Conservation (phyloP, 805 yeast genomes). For the Saturnispora bothae region DNA sequence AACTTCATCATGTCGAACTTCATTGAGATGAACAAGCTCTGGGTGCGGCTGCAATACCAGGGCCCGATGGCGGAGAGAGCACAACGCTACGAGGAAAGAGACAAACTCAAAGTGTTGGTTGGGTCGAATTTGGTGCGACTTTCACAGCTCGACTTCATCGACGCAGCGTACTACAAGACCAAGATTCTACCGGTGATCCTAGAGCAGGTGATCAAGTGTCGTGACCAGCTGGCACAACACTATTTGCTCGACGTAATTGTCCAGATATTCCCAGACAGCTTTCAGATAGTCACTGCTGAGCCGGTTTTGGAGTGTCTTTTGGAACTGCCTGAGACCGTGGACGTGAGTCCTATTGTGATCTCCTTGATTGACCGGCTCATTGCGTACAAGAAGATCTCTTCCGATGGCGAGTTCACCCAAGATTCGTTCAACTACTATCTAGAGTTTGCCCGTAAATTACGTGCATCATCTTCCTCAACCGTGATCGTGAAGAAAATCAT, state of each 20-base stretch:
- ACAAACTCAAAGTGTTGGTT: slow-evolving; percentile 81
- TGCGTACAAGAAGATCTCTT: slow-evolving; percentile 36
- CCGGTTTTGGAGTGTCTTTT: slow-evolving; percentile 54
- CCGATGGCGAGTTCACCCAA: slow-evolving; percentile 14
- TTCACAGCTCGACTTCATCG: slow-evolving; percentile 74
- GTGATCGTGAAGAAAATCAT: slow-evolving; percentile 52
- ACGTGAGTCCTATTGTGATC: slow-evolving; percentile 52
- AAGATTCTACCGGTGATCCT: slow-evolving; percentile 67
- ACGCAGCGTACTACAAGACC: slow-evolving; percentile 35
- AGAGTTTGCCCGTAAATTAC: slow-evolving; percentile 47
- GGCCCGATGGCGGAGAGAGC: slow-evolving; percentile 80
- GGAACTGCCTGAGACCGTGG: slow-evolving; percentile 60
- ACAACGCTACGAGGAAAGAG: slow-evolving; percentile 67
- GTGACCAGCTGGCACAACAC: slow-evolving; percentile 86
- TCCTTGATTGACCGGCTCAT: slow-evolving; percentile 67
- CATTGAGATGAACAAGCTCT: slow-evolving; percentile 93
- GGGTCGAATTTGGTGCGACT: slow-evolving; percentile 87
- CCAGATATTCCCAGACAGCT: slow-evolving; percentile 91
- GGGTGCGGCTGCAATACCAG: slow-evolving; percentile 95
- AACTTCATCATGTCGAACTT: slow-evolving; percentile 78
- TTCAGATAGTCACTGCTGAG: slow-evolving; percentile 68
- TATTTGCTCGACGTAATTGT: slow-evolving; percentile 83
- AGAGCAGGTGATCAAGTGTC: slow-evolving; percentile 87
- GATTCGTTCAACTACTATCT: slow-evolving; percentile 54
- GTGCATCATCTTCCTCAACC: slow-evolving; percentile 38